A percentile compares a stretch with the other conserved stretches of the same genome.
Evolutionary conservation across 805 yeast genomes (phyloP).

Genomic region (Wickerhamiella alocasiicola): DNA sequence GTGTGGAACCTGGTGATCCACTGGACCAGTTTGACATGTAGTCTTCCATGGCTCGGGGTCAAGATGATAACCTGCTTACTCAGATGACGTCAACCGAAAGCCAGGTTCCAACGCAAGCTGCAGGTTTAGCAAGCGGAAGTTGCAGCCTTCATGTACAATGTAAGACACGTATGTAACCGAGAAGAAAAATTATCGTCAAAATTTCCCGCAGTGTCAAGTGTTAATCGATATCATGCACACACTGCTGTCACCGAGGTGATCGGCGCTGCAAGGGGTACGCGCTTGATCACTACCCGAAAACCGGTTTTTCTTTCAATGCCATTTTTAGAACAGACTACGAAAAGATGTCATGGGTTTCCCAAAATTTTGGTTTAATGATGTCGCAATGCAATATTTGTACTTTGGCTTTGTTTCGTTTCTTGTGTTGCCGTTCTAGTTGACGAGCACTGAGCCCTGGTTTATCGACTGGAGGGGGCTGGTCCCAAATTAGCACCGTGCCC

Average conservation of each 20-base stretch:
- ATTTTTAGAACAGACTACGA: no score
- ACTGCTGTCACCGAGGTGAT: not conserved
- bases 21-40: slow-evolving; percentile 7
- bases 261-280: no score
- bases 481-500: slow-evolving; percentile 57
- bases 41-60: not conserved
- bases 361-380: slow-evolving; percentile 50
- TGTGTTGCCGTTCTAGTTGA: slow-evolving; percentile 39
- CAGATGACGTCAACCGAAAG: no score
- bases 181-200: no score
- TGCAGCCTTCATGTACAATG: no score
- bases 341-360: slow-evolving; percentile 29
- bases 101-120: no score
- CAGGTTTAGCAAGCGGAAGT: no score
- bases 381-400: slow-evolving; percentile 43
- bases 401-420: slow-evolving; percentile 37
- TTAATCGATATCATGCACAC: no score
- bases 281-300: no score
- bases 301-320: no score
- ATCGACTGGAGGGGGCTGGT: slow-evolving; percentile 22
- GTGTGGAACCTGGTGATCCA: slow-evolving; percentile 15
- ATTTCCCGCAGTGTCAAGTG: no score
- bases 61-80: slow-evolving; percentile 5
- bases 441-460: slow-evolving; percentile 27
- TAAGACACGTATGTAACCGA: no score